Conservation (phyloP, 306 rosid genomes). For the Begonia fuchsioides region DNA sequence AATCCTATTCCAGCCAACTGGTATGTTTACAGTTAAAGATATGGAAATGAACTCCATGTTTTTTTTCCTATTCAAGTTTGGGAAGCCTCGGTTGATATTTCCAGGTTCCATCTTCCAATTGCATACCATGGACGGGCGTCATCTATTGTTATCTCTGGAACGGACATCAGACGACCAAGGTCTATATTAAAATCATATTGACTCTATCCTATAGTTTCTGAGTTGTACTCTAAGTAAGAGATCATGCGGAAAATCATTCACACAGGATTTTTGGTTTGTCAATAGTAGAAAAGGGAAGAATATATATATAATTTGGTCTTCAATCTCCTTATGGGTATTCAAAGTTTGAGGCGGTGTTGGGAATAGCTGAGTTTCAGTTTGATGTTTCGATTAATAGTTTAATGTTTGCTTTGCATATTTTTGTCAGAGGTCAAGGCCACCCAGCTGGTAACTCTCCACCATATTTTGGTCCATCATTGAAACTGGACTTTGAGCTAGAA, state of each 20-base stretch:
- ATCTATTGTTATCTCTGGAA: conserved; percentile 86
- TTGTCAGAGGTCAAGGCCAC: conserved; percentile 72
- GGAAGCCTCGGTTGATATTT: background rate
- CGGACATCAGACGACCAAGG: conserved; percentile 84
- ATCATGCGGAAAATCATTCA: too few species aligned
- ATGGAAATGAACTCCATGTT: too few species aligned
- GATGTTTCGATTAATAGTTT: too few species aligned
- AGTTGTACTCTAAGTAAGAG: too few species aligned
- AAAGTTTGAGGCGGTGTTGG: too few species aligned
- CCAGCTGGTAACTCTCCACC: conserved; percentile 58
- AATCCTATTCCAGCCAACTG: conserved; percentile 56
- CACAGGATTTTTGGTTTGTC: too few species aligned
- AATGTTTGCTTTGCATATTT: background rate
- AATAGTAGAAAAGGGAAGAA: too few species aligned
- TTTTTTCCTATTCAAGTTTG: background rate
- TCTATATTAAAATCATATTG: conserved; percentile 3
- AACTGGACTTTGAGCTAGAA: conserved; percentile 90
- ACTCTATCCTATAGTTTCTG: too few species aligned
- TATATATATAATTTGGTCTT: too few species aligned
- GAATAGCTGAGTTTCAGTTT: background rate
- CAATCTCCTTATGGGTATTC: too few species aligned
- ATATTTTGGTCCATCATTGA: conserved; percentile 63
- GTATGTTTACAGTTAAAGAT: conserved; percentile 13
- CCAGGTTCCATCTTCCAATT: conserved; percentile 82
- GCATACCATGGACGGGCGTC: conserved; percentile 97